Base-by-base conservation (phyloP, 371 early-diverging fungal species). In the Mortierella sp. region DNA sequence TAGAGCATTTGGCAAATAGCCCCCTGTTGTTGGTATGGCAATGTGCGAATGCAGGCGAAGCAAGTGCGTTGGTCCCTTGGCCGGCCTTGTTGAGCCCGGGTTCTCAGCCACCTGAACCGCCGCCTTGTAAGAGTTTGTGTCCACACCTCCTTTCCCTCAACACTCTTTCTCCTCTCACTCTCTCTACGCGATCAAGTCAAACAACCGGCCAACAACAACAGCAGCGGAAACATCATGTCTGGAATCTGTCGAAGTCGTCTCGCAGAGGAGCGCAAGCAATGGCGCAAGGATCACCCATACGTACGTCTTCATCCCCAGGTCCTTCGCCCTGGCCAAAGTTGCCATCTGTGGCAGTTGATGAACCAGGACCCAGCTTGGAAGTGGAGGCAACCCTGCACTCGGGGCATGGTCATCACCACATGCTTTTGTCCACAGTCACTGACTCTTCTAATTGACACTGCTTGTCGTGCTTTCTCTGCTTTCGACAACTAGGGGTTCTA, bases 281-380 rank as follows among this genome's bases (percentile, higher is more conserved):
- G 99, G 99, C 81, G 98, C 58, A 97, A 96, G 81, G 99, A 97
- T 71, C 96, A 97, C 78, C 91, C 97, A 71, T 94, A 89, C 76
- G 95, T 93, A 86, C 63, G 81, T 78, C 9, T 9, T n/a, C 47
- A 21, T 70, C 23, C 2, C 14, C 24, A 6, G 3, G 28, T 21
- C n/a, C 10, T 30, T 50, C 21, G 41, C 24, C 21, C 27, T 46
- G 45, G 21, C 24, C 16, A 21, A 28, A 30, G 13, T 30, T 12
- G 30, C 31, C 18, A 21, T 45, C 13, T 3, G 26, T 31, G n/a
- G 7, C 10, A 10, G 34, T 34, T 34, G 34, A 34, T 34, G 34
- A 34, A 10, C 34, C 34, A 34, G 34, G 4, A n/a, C n/a, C n/a
- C 7, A 34, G 34, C 41, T 28, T 58, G 45, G 47, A 23, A 7